Evolutionary conservation across 139 green algal species (phyloP).

Genomic region (Coccomyxa sp.): DNA sequence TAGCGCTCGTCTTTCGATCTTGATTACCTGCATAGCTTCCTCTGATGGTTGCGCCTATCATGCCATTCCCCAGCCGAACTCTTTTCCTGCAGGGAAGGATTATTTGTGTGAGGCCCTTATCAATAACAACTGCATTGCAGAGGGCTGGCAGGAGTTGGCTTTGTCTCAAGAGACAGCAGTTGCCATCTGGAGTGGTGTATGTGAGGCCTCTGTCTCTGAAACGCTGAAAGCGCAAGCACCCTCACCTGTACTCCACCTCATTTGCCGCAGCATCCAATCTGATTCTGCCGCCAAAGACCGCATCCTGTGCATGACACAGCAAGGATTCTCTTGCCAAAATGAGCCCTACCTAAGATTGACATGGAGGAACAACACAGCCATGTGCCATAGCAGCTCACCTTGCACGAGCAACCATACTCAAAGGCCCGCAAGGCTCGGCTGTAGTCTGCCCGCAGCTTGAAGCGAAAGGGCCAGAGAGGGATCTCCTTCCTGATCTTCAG

Average conservation of each 20-base stretch:
- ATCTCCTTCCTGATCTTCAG: slow-evolving; percentile 13
- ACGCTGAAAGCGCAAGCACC: not conserved
- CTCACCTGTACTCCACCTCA: slow-evolving; percentile 9
- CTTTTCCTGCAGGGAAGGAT: not conserved
- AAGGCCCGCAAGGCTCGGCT: slow-evolving; percentile 25
- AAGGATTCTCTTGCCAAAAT: not conserved
- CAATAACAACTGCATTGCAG: not conserved
- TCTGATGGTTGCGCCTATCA: not conserved
- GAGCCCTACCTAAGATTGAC: not conserved
- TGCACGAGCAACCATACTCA: slow-evolving; percentile 35
- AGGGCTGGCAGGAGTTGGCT: too few relatives aligned
- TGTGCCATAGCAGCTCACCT: slow-evolving; percentile 5
- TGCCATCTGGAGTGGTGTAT: not conserved
- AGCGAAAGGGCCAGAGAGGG: slow-evolving; percentile 1
- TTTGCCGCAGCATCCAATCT: not conserved
- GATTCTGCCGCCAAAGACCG: slow-evolving; percentile 9
- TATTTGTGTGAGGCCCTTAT: not conserved
- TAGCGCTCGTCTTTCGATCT: too few relatives aligned
- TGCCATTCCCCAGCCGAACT: not conserved
- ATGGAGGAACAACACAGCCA: not conserved
- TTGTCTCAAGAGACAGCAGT: not conserved
- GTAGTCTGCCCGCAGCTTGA: slow-evolving; percentile 30
- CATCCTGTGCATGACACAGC: slow-evolving; percentile 3
- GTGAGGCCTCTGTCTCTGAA: too few relatives aligned
- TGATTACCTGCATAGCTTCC: not conserved